Base-by-base conservation (phyloP, 768 basidiomycete species). In the Lyophyllum decastes region DNA sequence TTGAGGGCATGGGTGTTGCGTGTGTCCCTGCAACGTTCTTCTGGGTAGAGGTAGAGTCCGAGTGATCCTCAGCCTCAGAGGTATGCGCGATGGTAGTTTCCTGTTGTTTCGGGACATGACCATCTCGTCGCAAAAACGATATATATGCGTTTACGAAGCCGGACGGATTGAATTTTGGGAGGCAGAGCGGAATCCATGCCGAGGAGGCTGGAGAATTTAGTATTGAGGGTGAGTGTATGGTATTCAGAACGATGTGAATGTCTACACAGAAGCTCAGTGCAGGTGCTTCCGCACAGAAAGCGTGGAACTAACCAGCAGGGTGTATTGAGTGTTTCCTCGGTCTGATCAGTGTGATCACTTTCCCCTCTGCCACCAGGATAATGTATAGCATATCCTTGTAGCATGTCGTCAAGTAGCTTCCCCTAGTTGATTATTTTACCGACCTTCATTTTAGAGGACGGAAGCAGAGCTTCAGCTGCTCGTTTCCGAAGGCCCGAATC, bases 261-360 rank as follows among this genome's bases (percentile, higher is more conserved):
- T 98, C 97, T 87, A 68, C 19, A 30, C 27, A 11, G 38, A 11
- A 54, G 58, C 52, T 21, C 26, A 30, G 45, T 50, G 22, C 17
- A 9, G 24, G 22, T n/a, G 19, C 25, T 14, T 27, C 3, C 11
- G n/a, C 10, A 43, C 17, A 19, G 30, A 35, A 10, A 38, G 38
- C 52, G 57, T 52, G 19, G 10, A 41, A 61, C 76, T 52, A 63
- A 90, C 93, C 93, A 44, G 92, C 86, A 19, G 95, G 95, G 69
- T 99, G 95, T 64, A 99, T 94, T 0, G 94, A 95, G 67, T 98
- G 96, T 67, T 92, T 95, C 68, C 82, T 88, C 0, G 96, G 96
- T 58, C 96, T 78, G 9, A 95, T 87, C 8, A 99, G 79, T 1
- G 94, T 95, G 24, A 98, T 82, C 0, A 96, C 88, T 25, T 83